Base-by-base conservation (phyloP, 306 rosid genomes). In the Astragalus membranaceus region DNA sequence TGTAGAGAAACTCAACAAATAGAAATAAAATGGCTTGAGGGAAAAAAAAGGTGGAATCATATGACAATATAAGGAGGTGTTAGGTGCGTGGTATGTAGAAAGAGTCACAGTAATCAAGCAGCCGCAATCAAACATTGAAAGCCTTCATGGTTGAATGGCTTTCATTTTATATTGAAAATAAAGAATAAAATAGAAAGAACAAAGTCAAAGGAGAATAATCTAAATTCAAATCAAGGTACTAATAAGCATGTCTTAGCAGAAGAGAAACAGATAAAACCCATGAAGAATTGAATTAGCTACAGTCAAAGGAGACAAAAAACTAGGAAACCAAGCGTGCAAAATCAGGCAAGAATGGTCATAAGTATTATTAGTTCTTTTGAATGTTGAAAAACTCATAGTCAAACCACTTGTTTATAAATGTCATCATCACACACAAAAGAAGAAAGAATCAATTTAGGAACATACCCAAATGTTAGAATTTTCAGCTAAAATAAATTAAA, bases 351-450 rank as follows among this genome's bases (percentile, higher is more conserved):
- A 30, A 41, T 5, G 20, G 59, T 77, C 81, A 67, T 52, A 13
- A 13, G 47, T 47, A 70, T 50, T 49, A 26, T 10, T 32, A n/a
- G 61, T 49, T 32, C 32, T 62, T 54, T 78, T 61, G 50, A 52
- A 81, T 29, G 87, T 83, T 79, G 86, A 83, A 85, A 81, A 79
- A 64, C 69, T 75, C 77, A 26, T 61, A 78, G 93, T 88, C 96
- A 85, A 85, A 84, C 82, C 64, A 74, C 58, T 71, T 79, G 75
- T 33, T 48, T 53, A 36, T 33, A 46, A 63, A 58, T 33, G 46
- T 36, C 37, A 49, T 36, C 37, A 49, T 35, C 49, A 32, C 69
- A 35, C 7, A 35, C 7, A 35, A 35, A 35, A 35, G 6, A 35
- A 35, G 8, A 69, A 14, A 57, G 72, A 84, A 68, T 12, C 42